A percentile compares a stretch with the other conserved stretches of the same genome.
Evolutionary conservation across 2,329 filamentous ascomycete genomes (phyloP).

Genomic region (Penicillium sp.): DNA sequence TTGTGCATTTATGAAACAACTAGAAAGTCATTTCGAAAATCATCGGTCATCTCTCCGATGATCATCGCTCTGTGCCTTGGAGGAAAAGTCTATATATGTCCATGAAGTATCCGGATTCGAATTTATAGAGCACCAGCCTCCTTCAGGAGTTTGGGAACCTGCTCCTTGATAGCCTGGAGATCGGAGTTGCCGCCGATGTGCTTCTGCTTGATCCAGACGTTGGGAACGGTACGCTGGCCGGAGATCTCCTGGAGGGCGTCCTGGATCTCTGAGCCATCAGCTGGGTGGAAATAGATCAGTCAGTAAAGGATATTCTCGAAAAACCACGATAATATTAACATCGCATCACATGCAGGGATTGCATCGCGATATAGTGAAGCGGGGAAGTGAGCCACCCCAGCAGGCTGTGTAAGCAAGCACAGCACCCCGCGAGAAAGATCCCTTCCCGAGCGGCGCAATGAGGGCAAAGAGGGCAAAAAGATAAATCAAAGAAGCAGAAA

Average conservation of each 20-base stretch:
- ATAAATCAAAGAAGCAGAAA: not conserved
- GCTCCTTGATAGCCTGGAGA: constrained; percentile 66
- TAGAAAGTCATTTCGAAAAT: no score
- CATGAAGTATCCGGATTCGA: not conserved
- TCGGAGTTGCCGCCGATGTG: constrained; percentile 98
- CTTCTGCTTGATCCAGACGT: constrained; percentile 88
- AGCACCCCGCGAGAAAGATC: no score
- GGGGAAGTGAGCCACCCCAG: no score
- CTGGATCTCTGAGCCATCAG: constrained; percentile 83
- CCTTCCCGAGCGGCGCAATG: no score
- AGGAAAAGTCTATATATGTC: not conserved
- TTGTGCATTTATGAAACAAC: constrained; percentile 4
- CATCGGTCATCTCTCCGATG: not conserved
- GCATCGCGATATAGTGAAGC: no score
- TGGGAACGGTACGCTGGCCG: constrained; percentile 87
- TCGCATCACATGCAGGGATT: not conserved
- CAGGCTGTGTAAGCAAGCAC: no score
- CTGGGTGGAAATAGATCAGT: constrained; percentile 51
- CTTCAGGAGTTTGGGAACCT: constrained; percentile 69
- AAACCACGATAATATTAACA: constrained; percentile 4
- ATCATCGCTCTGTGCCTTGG: no score
- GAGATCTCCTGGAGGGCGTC: constrained; percentile 78
- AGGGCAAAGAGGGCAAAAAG: no score
- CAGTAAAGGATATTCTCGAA: no score
- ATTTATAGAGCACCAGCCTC: constrained; percentile 64